Evolutionary conservation across 192 early-diverging fungal genomes (phyloP), one percentile per base, ranked within the genome.

Genomic region (Linnemannia schmuckeri): DNA sequence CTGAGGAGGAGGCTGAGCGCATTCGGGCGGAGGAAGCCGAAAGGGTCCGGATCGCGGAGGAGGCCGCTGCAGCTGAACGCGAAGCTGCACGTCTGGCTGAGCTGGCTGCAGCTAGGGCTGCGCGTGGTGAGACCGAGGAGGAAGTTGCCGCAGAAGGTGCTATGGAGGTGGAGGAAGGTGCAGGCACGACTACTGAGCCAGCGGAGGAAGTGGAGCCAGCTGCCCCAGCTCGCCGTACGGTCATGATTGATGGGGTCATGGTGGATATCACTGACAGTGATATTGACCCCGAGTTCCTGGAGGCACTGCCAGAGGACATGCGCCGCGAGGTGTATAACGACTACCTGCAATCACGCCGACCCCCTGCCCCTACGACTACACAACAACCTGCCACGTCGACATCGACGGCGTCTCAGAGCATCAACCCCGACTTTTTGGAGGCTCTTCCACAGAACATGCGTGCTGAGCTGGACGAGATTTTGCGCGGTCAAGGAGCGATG

Each of bases 291-390:
- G 95, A 95, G 78, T 99, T 99, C 86, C 90, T 99, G 74, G 94
- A 96, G 79, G 98, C 98, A 3, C 89, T 99, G 38, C 98, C 98
- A 0, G 98, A 98, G 40, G 97, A 99, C 69, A 87, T 99, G 83
- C 95, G 97, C 57, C 92, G 94, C 80, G 98, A 99, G 89, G 97
- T 99, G 10, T 90, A 98, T 47, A 95, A 95, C 78, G 93, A 97
- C 73, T 97, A 98, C 76, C 49, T 90, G 54, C 90, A 89, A 33
- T 88, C 88, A 38, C 82, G 72, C n/a, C 82, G 85, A 74, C 80
- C 79, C 66, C 77, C 83, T 30, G 79, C 89, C 27, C 72, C 82
- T 20, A 35, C 89, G 1, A 13, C 83, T 15, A 27, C 74, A 47
- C 78, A 72, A 35, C 75, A 38, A 8, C 24, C 73, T 17, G 72